Conservation (phyloP, 2,329 filamentous ascomycete species). For the Epichloe amarillans region DNA sequence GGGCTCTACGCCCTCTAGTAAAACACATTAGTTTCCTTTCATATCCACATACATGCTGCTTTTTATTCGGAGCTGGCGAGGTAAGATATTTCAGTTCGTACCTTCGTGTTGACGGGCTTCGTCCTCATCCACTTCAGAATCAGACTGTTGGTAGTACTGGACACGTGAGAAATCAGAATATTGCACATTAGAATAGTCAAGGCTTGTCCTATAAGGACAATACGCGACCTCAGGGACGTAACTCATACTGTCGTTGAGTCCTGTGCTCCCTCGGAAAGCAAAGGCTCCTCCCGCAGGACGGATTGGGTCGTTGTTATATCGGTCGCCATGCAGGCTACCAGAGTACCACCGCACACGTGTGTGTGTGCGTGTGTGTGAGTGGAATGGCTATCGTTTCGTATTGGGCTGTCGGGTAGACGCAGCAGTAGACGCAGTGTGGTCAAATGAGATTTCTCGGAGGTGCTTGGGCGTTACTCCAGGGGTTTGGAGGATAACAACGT, state of each 20-base stretch:
- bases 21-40: background rate
- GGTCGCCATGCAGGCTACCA: constrained; percentile 17
- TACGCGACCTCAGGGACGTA: constrained; percentile 22
- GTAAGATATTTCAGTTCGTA: constrained; percentile 3
- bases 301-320: constrained; percentile 19
- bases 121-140: constrained; percentile 27
- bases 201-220: constrained; percentile 26
- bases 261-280: constrained; percentile 13
- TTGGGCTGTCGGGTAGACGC: constrained; percentile 22
- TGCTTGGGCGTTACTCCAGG: constrained; percentile 8
- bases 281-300: constrained; percentile 11
- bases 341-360: background rate
- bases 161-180: constrained; percentile 30
- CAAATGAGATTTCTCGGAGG: constrained; percentile 4
- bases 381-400: constrained; percentile 9
- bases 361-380: too few relatives aligned
- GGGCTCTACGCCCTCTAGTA: constrained; percentile 1
- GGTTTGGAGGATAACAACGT: constrained; percentile 3
- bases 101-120: constrained; percentile 6
- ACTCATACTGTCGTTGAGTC: constrained; percentile 28
- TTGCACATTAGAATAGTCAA: constrained; percentile 26
- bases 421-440: constrained; percentile 9
- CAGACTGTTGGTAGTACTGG: constrained; percentile 24
- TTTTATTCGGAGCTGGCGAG: background rate
- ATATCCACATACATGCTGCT: background rate